These are phyloP conservation scores for Gossypium aridum DNA, from an alignment of 441 rosid genomes.

Conservation along the genomic window DNA sequence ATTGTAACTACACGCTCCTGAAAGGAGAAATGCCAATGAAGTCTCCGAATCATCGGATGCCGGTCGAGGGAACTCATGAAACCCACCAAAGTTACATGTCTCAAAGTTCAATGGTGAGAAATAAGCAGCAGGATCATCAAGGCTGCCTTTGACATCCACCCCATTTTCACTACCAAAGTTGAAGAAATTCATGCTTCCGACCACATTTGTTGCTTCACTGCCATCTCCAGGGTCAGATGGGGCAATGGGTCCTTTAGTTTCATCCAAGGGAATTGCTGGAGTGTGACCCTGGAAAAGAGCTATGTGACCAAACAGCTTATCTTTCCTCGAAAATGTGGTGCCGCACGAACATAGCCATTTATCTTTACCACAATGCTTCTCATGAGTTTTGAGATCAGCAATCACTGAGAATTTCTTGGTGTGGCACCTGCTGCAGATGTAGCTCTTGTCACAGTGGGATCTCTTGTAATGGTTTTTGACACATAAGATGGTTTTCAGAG, in stretches of 20 bases:
- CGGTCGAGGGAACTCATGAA: conserved; percentile 76
- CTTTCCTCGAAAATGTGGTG: conserved; percentile 93
- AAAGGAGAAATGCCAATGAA: conserved; percentile 60
- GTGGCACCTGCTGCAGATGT: conserved; percentile 79
- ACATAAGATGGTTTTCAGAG: conserved; percentile 79
- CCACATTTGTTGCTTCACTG: conserved; percentile 31
- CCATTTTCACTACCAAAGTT: conserved; percentile 22
- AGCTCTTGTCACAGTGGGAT: conserved; percentile 93
- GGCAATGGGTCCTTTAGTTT: conserved; percentile 33
- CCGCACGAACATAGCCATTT: conserved; percentile 98
- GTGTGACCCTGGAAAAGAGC: conserved; percentile 93
- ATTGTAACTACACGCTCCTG: conserved; percentile 58
- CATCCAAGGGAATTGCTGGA: conserved; percentile 82
- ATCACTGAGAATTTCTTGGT: conserved; percentile 86
- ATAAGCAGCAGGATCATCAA: conserved; percentile 46
- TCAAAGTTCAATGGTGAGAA: conserved; percentile 74
- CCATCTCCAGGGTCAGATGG: conserved; percentile 33
- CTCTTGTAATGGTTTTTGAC: conserved; percentile 95
- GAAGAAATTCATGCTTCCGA: conserved; percentile 34
- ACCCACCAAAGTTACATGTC: conserved; percentile 63
- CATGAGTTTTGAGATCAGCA: conserved; percentile 94
- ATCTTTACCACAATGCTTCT: conserved; percentile 94
- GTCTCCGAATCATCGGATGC: conserved; percentile 73
- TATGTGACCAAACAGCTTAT: conserved; percentile 90
- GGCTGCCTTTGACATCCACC: conserved; percentile 46